These are phyloP conservation scores for Pestalotiopsis sp. DNA, from an alignment of 2,329 filamentous ascomycete genomes.

Conservation along the genomic window DNA sequence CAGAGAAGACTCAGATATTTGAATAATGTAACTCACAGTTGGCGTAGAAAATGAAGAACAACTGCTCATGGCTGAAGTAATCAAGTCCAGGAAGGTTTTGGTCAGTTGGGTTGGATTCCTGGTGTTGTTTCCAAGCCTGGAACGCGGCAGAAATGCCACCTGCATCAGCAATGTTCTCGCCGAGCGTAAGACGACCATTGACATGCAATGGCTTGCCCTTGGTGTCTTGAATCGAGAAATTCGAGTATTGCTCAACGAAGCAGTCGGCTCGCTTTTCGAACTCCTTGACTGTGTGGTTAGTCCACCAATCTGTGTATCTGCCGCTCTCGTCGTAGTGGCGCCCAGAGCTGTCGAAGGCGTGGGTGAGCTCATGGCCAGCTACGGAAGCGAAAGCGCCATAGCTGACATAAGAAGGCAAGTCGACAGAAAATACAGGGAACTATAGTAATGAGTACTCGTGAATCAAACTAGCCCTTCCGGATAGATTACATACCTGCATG, in stretches of 20 bases:
- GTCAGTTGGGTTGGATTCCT: slow-evolving; percentile 46
- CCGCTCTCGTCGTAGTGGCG: slow-evolving; percentile 65
- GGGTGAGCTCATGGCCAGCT: slow-evolving; percentile 66
- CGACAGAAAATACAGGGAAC: slow-evolving; percentile 59
- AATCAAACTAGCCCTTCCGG: no score
- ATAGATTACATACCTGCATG: slow-evolving; percentile 47
- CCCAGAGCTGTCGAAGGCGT: slow-evolving; percentile 68
- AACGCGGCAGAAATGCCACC: slow-evolving; percentile 64
- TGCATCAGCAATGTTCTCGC: slow-evolving; percentile 69
- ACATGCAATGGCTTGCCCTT: slow-evolving; percentile 59
- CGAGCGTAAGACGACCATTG: slow-evolving; percentile 63
- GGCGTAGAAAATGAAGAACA: slow-evolving; percentile 65
- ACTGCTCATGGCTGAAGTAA: slow-evolving; percentile 61
- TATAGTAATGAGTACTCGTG: no score
- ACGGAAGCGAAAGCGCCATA: slow-evolving; percentile 67
- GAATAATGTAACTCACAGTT: slow-evolving; percentile 38
- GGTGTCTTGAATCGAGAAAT: slow-evolving; percentile 58
- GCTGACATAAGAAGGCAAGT: slow-evolving; percentile 53
- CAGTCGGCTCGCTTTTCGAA: slow-evolving; percentile 62
- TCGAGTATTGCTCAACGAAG: slow-evolving; percentile 63
- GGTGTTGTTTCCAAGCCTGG: slow-evolving; percentile 61
- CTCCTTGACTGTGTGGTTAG: slow-evolving; percentile 55
- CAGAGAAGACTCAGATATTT: not conserved
- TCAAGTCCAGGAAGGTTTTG: slow-evolving; percentile 57
- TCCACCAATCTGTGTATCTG: slow-evolving; percentile 69